Conservation (phyloP, 1,284 basidiomycete genomes). For the Testicularia cyperi region DNA sequence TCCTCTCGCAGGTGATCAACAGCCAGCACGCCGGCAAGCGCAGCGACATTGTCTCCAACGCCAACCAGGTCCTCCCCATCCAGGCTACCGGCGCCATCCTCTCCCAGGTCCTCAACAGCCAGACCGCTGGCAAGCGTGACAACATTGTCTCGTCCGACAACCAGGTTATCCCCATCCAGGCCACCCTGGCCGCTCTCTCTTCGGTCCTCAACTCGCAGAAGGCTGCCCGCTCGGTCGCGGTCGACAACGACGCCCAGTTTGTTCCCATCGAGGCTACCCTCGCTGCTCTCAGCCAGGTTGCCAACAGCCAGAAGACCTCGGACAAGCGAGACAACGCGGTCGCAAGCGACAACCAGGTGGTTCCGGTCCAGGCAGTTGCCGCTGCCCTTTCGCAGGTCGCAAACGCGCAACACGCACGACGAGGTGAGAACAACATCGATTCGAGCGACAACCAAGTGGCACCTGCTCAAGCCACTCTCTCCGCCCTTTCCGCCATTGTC, state of each 20-base stretch:
- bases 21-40: background rate
- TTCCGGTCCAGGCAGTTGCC: conserved; percentile 18
- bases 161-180: conserved; percentile 19
- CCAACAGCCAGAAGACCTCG: conserved; percentile 11
- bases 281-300: conserved; percentile 12
- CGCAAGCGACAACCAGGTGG: conserved; percentile 25
- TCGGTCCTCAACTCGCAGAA: conserved; percentile 4
- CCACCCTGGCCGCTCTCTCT: conserved; percentile 10
- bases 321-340: conserved; percentile 10
- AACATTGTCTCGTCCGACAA: conserved; percentile 6
- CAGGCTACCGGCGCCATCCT: conserved; percentile 14
- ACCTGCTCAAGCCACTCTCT: conserved; percentile 40
- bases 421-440: conserved; percentile 32
- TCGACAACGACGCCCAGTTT: conserved; percentile 3
- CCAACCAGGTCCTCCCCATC: conserved; percentile 1
- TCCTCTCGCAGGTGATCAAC: conserved; percentile 9
- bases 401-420: conserved; percentile 26
- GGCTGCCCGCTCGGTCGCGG: background rate
- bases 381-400: conserved; percentile 30
- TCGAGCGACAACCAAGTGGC: conserved; percentile 31
- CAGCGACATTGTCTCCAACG: background rate
- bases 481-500: conserved; percentile 37
- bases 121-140: conserved; percentile 5
- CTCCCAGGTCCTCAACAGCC: conserved; percentile 9
- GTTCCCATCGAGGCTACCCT: conserved; percentile 8